Evolutionary conservation across 306 rosid genomes (phyloP).

Genomic region (Fragaria ananassa): DNA sequence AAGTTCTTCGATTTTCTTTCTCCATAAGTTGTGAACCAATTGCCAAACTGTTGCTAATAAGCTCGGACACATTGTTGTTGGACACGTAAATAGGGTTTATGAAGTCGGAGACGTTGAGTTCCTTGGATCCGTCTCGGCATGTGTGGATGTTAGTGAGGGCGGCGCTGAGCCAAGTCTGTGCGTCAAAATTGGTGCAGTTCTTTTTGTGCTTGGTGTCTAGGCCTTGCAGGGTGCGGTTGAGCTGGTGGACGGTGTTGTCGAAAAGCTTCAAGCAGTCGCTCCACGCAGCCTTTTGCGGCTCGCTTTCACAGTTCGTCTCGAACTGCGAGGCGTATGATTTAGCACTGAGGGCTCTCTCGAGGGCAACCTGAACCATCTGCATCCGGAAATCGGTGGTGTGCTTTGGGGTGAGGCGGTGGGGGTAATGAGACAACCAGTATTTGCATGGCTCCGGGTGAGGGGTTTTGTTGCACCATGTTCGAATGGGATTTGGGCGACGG

Average conservation of each 20-base stretch:
- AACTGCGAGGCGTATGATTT: conserved; percentile 12
- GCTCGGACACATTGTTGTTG: conserved; percentile 50
- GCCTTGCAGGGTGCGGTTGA: conserved; percentile 54
- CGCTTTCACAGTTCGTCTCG: conserved; percentile 14
- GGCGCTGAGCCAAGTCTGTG: conserved; percentile 91
- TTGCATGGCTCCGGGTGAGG: conserved; percentile 75
- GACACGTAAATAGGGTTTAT: conserved; percentile 23
- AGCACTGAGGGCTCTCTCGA: conserved; percentile 43
- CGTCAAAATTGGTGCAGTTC: conserved; percentile 52
- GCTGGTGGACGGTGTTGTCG: conserved; percentile 49
- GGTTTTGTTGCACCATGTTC: conserved; percentile 73
- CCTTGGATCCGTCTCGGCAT: conserved; percentile 49
- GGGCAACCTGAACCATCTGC: conserved; percentile 39
- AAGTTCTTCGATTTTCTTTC: not conserved
- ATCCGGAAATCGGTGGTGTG: conserved; percentile 47
- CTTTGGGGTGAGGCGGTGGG: conserved; percentile 24
- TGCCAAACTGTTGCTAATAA: conserved; percentile 67
- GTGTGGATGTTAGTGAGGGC: conserved; percentile 73
- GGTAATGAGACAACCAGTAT: conserved; percentile 41
- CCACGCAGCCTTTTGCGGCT: conserved; percentile 41
- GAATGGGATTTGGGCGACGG: conserved; percentile 22
- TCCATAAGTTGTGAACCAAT: conserved; percentile 43
- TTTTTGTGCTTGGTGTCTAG: conserved; percentile 1
- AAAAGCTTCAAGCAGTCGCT: conserved; percentile 63
- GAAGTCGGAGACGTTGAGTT: conserved; percentile 41